Base-by-base conservation (phyloP, 2,329 filamentous ascomycete genomes). In the Beauveria sp. region DNA sequence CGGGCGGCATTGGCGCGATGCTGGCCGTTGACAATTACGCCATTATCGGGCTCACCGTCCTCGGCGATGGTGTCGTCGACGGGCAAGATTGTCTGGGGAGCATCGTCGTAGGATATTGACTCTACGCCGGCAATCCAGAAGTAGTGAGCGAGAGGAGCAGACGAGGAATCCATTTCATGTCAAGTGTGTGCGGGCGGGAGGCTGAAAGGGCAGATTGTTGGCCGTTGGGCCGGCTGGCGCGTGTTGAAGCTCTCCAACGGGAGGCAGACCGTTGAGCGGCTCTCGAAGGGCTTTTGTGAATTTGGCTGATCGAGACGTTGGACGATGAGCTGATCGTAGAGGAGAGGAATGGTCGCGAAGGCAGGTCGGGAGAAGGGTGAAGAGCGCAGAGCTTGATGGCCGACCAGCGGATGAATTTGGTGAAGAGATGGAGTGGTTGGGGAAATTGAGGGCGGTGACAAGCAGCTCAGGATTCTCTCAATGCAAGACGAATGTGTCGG, bases 51-150 rank as follows among this genome's bases (percentile, higher is more conserved):
- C 70, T 87, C 85, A 66, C 79, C 80, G 75, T 88, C 83, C 72
- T 88, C 86, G 60, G 77, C 80, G 66, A 88, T 88, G 58, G 83
- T 86, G 22, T 79, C 77, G 62, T 84, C 82, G 66, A 85, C 77
- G 65, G 74, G 66, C 56, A 73, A 71, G 49, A 70, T 14, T 10
- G 52, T 45, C 45, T 61, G 74, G 57, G 74, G 74, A 68, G 76
- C 71, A 66, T 88, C 86, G 64, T 84, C 80, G 76, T 88, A 88
- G 61, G 82, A 81, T 67, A 88, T 80, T 64, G 84, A 83, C 73
- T 89, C 86, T 74, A 89, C 80, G 69, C 86, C 86, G 66, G 86
- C 86, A 72, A 89, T 88, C 86, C 86, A 89, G 74, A 89, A 89
- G 76, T 89, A 89, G 73, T 89, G 86, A 74, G 86, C 86, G 72